These are phyloP conservation scores for Akanthomyces muscarius DNA, from an alignment of 2,329 filamentous ascomycete genomes.

Conservation along the genomic window DNA sequence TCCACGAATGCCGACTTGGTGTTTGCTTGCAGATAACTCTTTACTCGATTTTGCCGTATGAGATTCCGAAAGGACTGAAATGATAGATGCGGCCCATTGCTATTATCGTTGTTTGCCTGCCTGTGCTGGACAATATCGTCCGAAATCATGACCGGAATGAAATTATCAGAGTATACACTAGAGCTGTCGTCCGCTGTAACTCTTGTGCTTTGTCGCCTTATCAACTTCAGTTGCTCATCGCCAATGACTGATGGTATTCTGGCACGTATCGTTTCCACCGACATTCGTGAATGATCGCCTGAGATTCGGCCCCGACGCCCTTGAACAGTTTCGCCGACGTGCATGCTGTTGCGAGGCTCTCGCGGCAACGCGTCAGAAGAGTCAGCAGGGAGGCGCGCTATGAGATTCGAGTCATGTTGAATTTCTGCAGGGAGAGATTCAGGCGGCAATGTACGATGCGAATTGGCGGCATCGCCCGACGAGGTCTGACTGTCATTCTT, in stretches of 20 bases:
- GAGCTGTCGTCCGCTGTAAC: slow-evolving; percentile 24
- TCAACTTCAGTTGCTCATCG: slow-evolving; percentile 9
- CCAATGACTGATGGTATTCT: slow-evolving; percentile 4
- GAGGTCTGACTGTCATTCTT: neutral
- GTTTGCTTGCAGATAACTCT: slow-evolving; percentile 10
- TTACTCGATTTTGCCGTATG: slow-evolving; percentile 8
- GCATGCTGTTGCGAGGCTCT: neutral
- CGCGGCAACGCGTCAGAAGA: slow-evolving; percentile 19
- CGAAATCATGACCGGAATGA: slow-evolving; percentile 40
- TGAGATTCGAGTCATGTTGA: neutral
- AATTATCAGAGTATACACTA: slow-evolving; percentile 34
- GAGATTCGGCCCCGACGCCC: neutral
- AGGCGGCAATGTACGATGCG: slow-evolving; percentile 17
- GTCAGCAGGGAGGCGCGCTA: neutral
- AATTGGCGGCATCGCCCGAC: neutral
- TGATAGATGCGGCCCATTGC: slow-evolving; percentile 5
- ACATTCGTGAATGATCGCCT: neutral
- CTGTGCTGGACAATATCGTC: neutral
- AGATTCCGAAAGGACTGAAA: slow-evolving; percentile 19
- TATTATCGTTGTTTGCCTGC: slow-evolving; percentile 18
- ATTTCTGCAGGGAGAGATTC: neutral
- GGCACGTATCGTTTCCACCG: neutral
- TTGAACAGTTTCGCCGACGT: neutral
- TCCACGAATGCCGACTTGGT: neutral
- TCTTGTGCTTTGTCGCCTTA: slow-evolving; percentile 1